phyloP scores from a whole-genome alignment of 306 rosid species.

The Begonia fuchsioides region DNA sequence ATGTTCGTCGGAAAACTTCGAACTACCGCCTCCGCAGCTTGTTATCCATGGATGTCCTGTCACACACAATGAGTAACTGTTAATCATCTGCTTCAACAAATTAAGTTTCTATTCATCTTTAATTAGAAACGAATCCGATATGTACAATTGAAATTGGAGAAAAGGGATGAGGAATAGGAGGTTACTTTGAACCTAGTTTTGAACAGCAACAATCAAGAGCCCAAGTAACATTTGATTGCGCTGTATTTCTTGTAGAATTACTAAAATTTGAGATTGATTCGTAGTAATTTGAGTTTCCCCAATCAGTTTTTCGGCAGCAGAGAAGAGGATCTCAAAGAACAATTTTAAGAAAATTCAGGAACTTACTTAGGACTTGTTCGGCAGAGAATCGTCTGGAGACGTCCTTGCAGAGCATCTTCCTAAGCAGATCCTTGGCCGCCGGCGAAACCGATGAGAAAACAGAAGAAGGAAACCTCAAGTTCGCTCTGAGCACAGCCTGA shows the following conservation, averaged over 20 bases:
- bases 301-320: background rate
- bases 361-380: slow-evolving; percentile 51
- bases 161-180: too few relatives aligned
- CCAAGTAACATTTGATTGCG: too few relatives aligned
- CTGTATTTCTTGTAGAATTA: too few relatives aligned
- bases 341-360: background rate
- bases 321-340: background rate
- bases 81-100: too few relatives aligned
- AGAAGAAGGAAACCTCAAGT: slow-evolving; percentile 39
- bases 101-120: too few relatives aligned
- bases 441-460: slow-evolving; percentile 31
- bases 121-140: too few relatives aligned
- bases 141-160: too few relatives aligned
- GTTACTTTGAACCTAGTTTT: too few relatives aligned
- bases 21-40: slow-evolving; percentile 8
- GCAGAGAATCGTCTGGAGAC: slow-evolving; percentile 47
- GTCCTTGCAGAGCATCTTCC: slow-evolving; percentile 54
- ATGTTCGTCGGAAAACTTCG: too few relatives aligned
- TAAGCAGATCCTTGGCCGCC: slow-evolving; percentile 41
- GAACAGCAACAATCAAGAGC: too few relatives aligned
- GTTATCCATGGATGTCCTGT: slow-evolving; percentile 61
- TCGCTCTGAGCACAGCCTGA: slow-evolving; percentile 39
- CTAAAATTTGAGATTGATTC: too few relatives aligned
- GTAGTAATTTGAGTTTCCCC: too few relatives aligned
- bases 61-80: slow-evolving; percentile 2